Percentiles rank a stretch among this genome's conserved stretches.
These are phyloP conservation scores for Ceratocystis cacaofunesta DNA, from an alignment of 2,329 filamentous ascomycete species.

Conservation along the genomic window DNA sequence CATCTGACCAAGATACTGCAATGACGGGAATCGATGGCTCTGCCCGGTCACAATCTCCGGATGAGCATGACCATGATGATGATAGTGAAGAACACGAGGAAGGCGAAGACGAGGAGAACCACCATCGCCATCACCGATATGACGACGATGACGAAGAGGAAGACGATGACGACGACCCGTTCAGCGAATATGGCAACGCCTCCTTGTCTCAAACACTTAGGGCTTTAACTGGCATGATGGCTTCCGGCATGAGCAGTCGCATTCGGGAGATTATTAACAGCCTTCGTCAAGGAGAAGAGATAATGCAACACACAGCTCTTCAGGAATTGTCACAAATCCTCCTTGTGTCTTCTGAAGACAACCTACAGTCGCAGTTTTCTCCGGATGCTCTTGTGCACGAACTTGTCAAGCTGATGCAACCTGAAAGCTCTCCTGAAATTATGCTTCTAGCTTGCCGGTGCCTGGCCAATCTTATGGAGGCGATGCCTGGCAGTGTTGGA, in stretches of 20 bases:
- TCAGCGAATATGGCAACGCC: conserved; percentile 44
- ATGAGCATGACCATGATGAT: conserved; percentile 23
- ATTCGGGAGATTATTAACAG: conserved; percentile 64
- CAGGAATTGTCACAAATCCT: conserved; percentile 89
- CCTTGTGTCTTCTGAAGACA: conserved; percentile 91
- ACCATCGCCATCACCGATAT: conserved; percentile 23
- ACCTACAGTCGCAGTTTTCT: conserved; percentile 84
- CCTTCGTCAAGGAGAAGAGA: conserved; percentile 72
- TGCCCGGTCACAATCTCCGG: conserved; percentile 28
- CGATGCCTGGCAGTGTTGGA: conserved; percentile 76
- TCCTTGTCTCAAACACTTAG: conserved; percentile 62
- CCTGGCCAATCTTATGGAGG: conserved; percentile 95
- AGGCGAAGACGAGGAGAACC: conserved; percentile 17
- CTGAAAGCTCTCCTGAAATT: conserved; percentile 76
- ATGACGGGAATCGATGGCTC: conserved; percentile 57
- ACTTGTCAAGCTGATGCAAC: conserved; percentile 79
- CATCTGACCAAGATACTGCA: conserved; percentile 46
- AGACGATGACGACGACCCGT: conserved; percentile 52
- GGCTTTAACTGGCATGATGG: conserved; percentile 79
- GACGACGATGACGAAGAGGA: conserved; percentile 42
- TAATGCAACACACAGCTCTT: conserved; percentile 77
- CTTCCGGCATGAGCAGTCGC: conserved; percentile 59
- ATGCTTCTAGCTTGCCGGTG: conserved; percentile 95
- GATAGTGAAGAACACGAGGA: conserved; percentile 8
- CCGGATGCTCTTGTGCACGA: conserved; percentile 94